Base-by-base conservation (phyloP, 192 early-diverging fungal species). In the Backusella tuberculispora region DNA sequence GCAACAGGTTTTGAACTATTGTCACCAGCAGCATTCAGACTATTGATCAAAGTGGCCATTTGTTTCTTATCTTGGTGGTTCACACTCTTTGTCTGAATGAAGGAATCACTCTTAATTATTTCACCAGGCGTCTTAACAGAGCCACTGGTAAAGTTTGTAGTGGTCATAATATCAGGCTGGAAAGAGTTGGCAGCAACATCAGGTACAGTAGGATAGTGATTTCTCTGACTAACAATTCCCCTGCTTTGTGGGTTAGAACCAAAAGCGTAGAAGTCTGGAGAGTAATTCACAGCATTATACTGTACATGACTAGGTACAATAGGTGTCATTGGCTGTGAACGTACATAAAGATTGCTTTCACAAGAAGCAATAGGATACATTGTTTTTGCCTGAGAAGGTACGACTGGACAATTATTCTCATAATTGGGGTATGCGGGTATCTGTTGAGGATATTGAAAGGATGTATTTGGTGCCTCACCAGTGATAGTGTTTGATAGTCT, bases 401-500 rank as follows among this genome's bases (percentile, higher is more conserved):
- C 41, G 15, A 45, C 43, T 0, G 68, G 41, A 29, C 43, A 46
- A 45, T 40, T 68, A 14, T 17, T 21, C 0, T 44, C 21, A 69
- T 69, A 46, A 7, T 69, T 12, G 21, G 12, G 66, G 12, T 66
- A 5, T 5, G 43, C 34, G 9, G 68, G 21, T 34, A 43, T 47
- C 44, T 44, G 15, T 47, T 69, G 41, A 29, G 24, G 19, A 34
- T 69, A 73, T 42, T 12, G 6, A 19, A 43, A 44, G 15, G 63
- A 6, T 41, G 53, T 9, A 60, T n/a, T 24, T 0, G 66, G 38
- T 13, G 38, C 9, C 21, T 65, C 38, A 14, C 24, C 41, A 5
- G 38, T 41, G 41, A 77, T 77, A n/a, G 37, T 48, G 13, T 71
- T 60, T 5, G 63, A 64, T 6, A 79, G 69, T 47, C 74, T 74